Evolutionary conservation across 2,329 filamentous ascomycete genomes (phyloP).

Genomic region (Aspergillus texensis): DNA sequence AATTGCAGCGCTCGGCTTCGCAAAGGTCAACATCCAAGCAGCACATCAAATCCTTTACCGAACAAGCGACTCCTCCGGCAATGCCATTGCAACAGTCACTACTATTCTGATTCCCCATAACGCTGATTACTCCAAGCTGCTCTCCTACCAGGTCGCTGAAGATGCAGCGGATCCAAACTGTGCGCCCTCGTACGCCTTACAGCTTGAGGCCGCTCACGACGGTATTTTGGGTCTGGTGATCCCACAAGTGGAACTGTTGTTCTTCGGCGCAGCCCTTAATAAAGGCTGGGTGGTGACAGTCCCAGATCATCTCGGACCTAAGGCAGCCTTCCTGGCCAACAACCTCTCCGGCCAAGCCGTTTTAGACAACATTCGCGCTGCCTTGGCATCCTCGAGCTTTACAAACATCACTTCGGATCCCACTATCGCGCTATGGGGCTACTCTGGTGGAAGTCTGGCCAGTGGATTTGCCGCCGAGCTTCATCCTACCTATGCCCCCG

Average conservation of each 20-base stretch:
- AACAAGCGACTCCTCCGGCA: conserved; percentile 40
- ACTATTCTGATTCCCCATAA: conserved; percentile 44
- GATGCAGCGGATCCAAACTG: conserved; percentile 31
- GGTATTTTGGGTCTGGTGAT: conserved; percentile 34
- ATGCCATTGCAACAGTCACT: conserved; percentile 42
- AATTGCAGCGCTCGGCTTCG: conserved; percentile 26
- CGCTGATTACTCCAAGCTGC: conserved; percentile 32
- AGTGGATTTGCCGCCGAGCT: conserved; percentile 22
- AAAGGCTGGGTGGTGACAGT: conserved; percentile 52
- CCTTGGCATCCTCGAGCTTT: conserved; percentile 30
- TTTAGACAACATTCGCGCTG: conserved; percentile 48
- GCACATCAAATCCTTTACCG: conserved; percentile 45
- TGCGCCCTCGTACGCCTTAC: conserved; percentile 31
- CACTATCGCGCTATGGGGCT: conserved; percentile 55
- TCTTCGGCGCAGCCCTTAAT: conserved; percentile 42
- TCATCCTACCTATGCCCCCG: conserved; percentile 19
- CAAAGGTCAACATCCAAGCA: conserved; percentile 24
- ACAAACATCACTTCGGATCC: conserved; percentile 38
- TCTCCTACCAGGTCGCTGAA: conserved; percentile 48
- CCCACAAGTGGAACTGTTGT: conserved; percentile 39
- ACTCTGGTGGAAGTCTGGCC: conserved; percentile 56
- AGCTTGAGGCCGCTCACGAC: conserved; percentile 43
- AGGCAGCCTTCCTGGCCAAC: conserved; percentile 47
- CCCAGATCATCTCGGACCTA: conserved; percentile 52
- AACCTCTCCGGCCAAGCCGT: conserved; percentile 48